Evolutionary conservation across 305 asterid genomes (phyloP), one percentile per base, ranked within the genome.

Genomic region (Withania somnifera): DNA sequence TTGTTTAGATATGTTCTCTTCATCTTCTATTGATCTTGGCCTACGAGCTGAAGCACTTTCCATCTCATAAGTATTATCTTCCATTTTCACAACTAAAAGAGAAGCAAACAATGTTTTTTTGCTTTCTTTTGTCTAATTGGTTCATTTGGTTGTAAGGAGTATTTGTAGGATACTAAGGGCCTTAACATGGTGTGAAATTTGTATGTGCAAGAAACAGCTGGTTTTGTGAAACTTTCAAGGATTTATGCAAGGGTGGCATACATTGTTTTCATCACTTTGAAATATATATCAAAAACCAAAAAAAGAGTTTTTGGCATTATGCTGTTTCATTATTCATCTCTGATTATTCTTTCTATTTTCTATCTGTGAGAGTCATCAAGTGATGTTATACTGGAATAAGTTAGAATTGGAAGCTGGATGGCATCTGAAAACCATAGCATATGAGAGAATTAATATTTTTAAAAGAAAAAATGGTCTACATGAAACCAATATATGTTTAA

Each of bases 1-100:
- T 34, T 89, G 89, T 0, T 88, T 85, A 10, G 71, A 81, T 82
- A 77, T 81, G n/a, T 84, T 90, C 11, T 86, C 87, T 8, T 78
- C 86, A 66, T 82, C 85, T 69, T 85, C 87, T 47, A 66, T 26
- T 10, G 85, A 1, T 54, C 71, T 83, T 82, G 67, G 83, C 6
- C 88, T 78, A 83, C 81, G 82, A 78, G 36, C n/a, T 36, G 66
- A 60, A 11, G 69, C 7, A 24, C 3, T 78, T 78, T 78, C 82
- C 52, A 6, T 56, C 56, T 78, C 82, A 56, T 71, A 45, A 14
- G 38, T 71, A 45, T 22, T 24, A 22, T 71, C 79, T 71, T 71
- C 40, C 79, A 71, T 71, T 45, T 71, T 0, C 24, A 11, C 40
- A 24, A 19, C 26, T 22, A 14, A 71, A 45, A 45, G 79, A 71